Base-by-base conservation (phyloP, 2,329 filamentous ascomycete genomes). In the Lomentospora prolificans region DNA sequence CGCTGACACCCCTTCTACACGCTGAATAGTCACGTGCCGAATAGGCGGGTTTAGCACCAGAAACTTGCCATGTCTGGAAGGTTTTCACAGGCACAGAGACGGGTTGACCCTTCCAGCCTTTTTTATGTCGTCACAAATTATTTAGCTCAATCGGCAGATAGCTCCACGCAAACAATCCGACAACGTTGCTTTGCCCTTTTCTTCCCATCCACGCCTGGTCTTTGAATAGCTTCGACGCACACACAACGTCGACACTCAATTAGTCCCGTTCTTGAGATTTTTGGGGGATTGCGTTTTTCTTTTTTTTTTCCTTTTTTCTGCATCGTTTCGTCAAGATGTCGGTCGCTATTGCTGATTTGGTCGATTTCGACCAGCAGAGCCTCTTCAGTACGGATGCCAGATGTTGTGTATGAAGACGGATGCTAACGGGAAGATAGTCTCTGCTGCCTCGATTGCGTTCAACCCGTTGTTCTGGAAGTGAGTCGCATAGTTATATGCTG, bases 391-490 rank as follows among this genome's bases (percentile, higher is more conserved):
- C 59, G 82, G 73, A 39, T 33, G 24, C 14, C n/a, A n/a, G n/a
- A n/a, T n/a, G n/a, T n/a, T n/a, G n/a, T n/a, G n/a, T n/a, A n/a
- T n/a, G n/a, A n/a, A n/a, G n/a, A n/a, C n/a, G n/a, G n/a, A n/a
- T n/a, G n/a, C n/a, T n/a, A n/a, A n/a, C n/a, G n/a, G n/a, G n/a
- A n/a, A n/a, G n/a, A n/a, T 62, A 96, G 91, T 94, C 63, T 89
- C 90, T 62, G 88, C 85, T 51, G 79, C 77, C 56, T 81, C 88
- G 55, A 95, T 99, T 72, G 80, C 86, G 51, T 97, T 99, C 74
- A 99, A 99, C 72, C 94, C 94, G 22, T 86, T 94, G n/a, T 97
- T 96, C 72, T 99, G 94, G 94, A 99, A 99, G 91, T 96, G 79
- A 77, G 89, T 80, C 12, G 8, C 7, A 22, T 19, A 12, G 12